Conservation (phyloP, 352 stramenopile species). For the Globisporangium paddicum region DNA sequence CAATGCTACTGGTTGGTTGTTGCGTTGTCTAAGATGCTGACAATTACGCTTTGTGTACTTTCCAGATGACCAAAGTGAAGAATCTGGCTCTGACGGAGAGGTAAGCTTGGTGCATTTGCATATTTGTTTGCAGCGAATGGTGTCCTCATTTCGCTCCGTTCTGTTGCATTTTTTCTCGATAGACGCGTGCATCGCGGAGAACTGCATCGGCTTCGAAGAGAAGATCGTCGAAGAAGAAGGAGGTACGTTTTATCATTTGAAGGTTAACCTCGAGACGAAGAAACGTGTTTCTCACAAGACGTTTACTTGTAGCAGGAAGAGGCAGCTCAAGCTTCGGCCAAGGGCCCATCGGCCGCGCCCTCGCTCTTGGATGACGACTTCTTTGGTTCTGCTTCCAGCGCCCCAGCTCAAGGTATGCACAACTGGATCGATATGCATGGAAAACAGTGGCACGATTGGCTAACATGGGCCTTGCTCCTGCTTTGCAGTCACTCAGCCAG, state of each 20-base stretch:
- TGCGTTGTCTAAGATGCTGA: too few relatives aligned
- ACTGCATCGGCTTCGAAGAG: slow-evolving; percentile 55
- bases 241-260: slow-evolving; percentile 24
- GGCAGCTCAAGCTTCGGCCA: slow-evolving; percentile 30
- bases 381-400: slow-evolving; percentile 40
- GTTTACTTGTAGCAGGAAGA: slow-evolving; percentile 27
- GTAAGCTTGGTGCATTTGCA: slow-evolving; percentile 13
- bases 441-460: not conserved
- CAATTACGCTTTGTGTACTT: not conserved
- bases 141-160: not conserved
- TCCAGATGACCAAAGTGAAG: slow-evolving; percentile 51
- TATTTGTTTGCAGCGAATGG: not conserved
- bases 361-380: slow-evolving; percentile 79
- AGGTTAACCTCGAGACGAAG: not conserved
- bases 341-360: slow-evolving; percentile 52
- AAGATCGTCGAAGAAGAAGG: slow-evolving; percentile 71
- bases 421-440: too few relatives aligned
- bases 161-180: not conserved
- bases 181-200: slow-evolving; percentile 40
- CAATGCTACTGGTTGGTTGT: not conserved
- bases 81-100: slow-evolving; percentile 74
- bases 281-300: not conserved
- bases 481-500: slow-evolving; percentile 14
- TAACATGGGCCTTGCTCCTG: not conserved
- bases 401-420: slow-evolving; percentile 28